Percentiles rank a stretch among this genome's conserved stretches.
phyloP scores from a whole-genome alignment of 2,329 filamentous ascomycete species.

The Camillea tinctor region DNA sequence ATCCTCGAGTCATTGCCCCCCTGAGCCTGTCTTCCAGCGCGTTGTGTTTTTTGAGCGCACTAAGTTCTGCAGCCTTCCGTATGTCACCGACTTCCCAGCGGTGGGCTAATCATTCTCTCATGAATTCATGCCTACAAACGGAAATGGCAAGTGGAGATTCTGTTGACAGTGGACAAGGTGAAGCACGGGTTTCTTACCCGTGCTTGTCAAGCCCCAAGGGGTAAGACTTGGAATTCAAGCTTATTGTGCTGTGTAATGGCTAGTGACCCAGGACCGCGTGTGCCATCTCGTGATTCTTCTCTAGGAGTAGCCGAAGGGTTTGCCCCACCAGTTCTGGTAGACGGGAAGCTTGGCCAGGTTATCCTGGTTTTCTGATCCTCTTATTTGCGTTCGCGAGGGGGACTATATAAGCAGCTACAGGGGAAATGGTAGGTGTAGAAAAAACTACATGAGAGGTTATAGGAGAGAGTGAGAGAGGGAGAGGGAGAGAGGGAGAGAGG shows the following conservation, averaged over 20 bases:
- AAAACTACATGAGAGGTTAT: no score
- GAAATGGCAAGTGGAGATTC: conserved; percentile 28
- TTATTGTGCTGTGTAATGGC: conserved; percentile 19
- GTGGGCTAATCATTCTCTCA: conserved; percentile 28
- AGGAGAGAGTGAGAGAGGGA: conserved; percentile 9
- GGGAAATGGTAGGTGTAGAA: no score
- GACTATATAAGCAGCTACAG: no score
- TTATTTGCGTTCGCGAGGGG: no score
- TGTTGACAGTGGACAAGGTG: conserved; percentile 20
- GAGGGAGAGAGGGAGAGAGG: conserved; percentile 22
- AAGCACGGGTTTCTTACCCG: conserved; percentile 14
- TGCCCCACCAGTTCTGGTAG: conserved; percentile 33
- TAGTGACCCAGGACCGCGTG: conserved; percentile 7
- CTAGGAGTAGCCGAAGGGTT: conserved; percentile 11
- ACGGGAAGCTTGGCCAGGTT: conserved; percentile 26
- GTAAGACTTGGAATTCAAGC: conserved; percentile 18
- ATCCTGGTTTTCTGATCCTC: conserved; percentile 27
- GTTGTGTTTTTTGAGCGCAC: conserved; percentile 34
- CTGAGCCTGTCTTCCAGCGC: conserved; percentile 30
- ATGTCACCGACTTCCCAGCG: conserved; percentile 22
- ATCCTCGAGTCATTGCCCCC: conserved; percentile 40
- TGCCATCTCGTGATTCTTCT: conserved; percentile 12
- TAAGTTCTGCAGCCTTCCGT: conserved; percentile 39
- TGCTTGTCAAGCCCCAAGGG: conserved; percentile 8
- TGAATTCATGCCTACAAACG: conserved; percentile 33